A percentile compares a stretch with the other conserved stretches of the same genome.
phyloP scores from a whole-genome alignment of 192 early-diverging fungal genomes.

The Phlyctochytrium arcticum region DNA sequence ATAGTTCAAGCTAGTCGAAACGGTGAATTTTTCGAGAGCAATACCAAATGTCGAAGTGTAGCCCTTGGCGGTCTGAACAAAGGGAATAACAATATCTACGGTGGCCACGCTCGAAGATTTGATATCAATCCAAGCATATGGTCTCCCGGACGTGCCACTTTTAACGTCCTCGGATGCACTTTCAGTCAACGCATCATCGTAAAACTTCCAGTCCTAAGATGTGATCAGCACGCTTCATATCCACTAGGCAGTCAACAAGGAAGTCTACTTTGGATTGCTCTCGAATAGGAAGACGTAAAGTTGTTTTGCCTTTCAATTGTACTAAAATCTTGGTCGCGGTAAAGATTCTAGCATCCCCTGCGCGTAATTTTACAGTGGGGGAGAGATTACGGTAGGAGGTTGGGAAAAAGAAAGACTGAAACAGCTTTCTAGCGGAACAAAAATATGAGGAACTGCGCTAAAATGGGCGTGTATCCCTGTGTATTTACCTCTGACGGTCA shows the following conservation, averaged over 20 bases:
- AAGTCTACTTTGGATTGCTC: constrained; percentile 65
- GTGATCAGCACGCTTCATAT: no score
- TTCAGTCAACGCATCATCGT: constrained; percentile 15
- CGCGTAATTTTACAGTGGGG: constrained; percentile 41
- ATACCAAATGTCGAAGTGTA: constrained; percentile 51
- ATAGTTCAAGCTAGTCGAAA: constrained; percentile 69
- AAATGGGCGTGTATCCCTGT: background rate
- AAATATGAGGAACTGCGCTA: constrained; percentile 58
- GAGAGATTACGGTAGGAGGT: constrained; percentile 50
- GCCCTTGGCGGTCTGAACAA: constrained; percentile 47
- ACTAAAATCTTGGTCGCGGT: constrained; percentile 54
- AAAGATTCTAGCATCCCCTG: constrained; percentile 56
- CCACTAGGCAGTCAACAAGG: background rate
- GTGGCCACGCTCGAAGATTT: constrained; percentile 41
- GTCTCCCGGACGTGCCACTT: constrained; percentile 33
- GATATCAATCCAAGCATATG: constrained; percentile 72
- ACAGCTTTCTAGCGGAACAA: constrained; percentile 53
- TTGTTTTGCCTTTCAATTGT: constrained; percentile 56
- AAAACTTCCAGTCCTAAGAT: constrained; percentile 62
- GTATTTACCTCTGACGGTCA: constrained; percentile 61
- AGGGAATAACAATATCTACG: constrained; percentile 57
- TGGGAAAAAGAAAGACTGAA: constrained; percentile 75
- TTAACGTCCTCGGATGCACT: constrained; percentile 16
- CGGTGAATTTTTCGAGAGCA: constrained; percentile 39
- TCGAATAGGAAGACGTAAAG: constrained; percentile 59